Percentiles rank a stretch among this genome's conserved stretches.
Conservation (phyloP, 1,284 basidiomycete species). For the Grifola frondosa region DNA sequence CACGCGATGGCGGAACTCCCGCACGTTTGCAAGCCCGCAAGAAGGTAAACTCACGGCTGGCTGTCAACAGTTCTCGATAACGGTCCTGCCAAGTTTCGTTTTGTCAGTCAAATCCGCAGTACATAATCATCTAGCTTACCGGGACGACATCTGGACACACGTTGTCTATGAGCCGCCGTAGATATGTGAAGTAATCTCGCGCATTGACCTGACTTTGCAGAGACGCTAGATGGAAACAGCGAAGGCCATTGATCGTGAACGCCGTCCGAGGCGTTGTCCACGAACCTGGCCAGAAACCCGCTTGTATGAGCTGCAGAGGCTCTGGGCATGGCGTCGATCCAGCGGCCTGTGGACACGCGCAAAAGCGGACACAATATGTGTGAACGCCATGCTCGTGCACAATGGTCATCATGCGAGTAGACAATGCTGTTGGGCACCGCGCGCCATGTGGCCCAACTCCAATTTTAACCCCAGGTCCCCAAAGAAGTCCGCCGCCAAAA, state of each 20-base stretch:
- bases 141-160: constrained; percentile 8
- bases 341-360: not conserved
- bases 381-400: constrained; percentile 9
- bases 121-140: no score
- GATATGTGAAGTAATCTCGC: constrained; percentile 12
- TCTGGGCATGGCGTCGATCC: not conserved
- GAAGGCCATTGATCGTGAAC: constrained; percentile 11
- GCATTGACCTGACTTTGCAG: constrained; percentile 10
- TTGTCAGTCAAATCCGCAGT: no score
- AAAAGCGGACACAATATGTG: not conserved
- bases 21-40: constrained; percentile 2
- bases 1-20: not conserved
- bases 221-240: constrained; percentile 11
- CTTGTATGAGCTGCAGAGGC: constrained; percentile 12
- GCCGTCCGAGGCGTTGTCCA: constrained; percentile 15
- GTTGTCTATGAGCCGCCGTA: constrained; percentile 11
- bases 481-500: constrained; percentile 5
- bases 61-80: constrained; percentile 16
- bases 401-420: not conserved
- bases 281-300: constrained; percentile 18
- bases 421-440: not conserved
- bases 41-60: constrained; percentile 14
- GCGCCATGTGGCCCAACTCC: constrained; percentile 1
- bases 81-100: constrained; percentile 10
- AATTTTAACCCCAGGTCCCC: not conserved